Base-by-base conservation (phyloP, 1,284 basidiomycete species). In the Boletus calvinii region DNA sequence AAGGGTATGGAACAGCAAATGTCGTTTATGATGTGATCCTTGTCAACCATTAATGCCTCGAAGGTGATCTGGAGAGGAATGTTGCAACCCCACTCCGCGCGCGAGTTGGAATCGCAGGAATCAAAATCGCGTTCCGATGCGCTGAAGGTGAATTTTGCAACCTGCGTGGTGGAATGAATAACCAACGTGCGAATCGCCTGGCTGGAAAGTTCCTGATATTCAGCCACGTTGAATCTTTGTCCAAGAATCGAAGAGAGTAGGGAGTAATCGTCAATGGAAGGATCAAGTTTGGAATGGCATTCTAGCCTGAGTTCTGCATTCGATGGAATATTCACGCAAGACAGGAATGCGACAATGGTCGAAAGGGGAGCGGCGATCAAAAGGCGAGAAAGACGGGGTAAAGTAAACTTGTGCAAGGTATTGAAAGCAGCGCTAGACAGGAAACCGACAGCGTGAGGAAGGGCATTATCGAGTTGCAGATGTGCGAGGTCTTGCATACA, bases 401-500 rank as follows among this genome's bases (percentile, higher is more conserved):
- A 24, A 15, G 13, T 7, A 26, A 50, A 24, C 24, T 31, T 52
- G 3, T 52, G 17, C 8, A 39, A 26, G 17, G 8, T n/a, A 6
- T 11, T 3, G 36, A 48, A 48, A 4, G 3, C 1, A 6, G 32
- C 6, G 6, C 32, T 50, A 15, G 46, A 40, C 9, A 31, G 32
- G 22, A 36, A 49, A 18, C 12, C 15, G 3, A 11, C 5, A 8
- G 30, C 31, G 6, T 17, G 20, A 26, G 31, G 6, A 26, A 51
- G 36, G 36, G 22, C 15, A 13, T 17, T 0, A 7, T 4, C 5
- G 7, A 74, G 58, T 22, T 63, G 56, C 2, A 74, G 60, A 1
- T 48, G 43, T 43, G 58, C 53, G 13, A 74, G 59, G 12, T 46
- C 11, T 8, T 65, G 67, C 65, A 68, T 67, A 40, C 53, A 52